phyloP scores from a whole-genome alignment of 2,329 filamentous ascomycete genomes.

The Acephala macrosclerotiorum region DNA sequence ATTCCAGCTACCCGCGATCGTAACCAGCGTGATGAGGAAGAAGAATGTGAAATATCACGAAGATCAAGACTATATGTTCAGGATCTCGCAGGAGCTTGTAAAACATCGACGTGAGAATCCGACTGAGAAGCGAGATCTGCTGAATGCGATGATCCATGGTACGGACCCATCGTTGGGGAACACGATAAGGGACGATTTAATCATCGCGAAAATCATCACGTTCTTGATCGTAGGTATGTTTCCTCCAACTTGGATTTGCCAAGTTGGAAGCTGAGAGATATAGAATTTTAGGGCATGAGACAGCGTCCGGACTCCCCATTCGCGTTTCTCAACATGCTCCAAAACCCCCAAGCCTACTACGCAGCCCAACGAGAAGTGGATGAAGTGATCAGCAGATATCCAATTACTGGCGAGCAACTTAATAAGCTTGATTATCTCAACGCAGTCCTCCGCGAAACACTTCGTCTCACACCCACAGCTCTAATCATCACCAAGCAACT shows the following conservation, averaged over 20 bases:
- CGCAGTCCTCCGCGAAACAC: conserved; percentile 70
- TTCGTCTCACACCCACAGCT: conserved; percentile 69
- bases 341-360: conserved; percentile 54
- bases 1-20: conserved; percentile 53
- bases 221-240: conserved; percentile 67
- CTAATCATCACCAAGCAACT: conserved; percentile 59
- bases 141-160: conserved; percentile 74
- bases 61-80: conserved; percentile 62
- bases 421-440: conserved; percentile 68
- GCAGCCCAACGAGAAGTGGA: conserved; percentile 62
- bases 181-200: conserved; percentile 66
- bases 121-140: conserved; percentile 67
- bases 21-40: conserved; percentile 56
- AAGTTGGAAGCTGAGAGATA: background rate
- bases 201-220: conserved; percentile 75
- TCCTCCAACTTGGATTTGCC: background rate
- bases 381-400: conserved; percentile 55
- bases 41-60: conserved; percentile 55
- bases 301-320: conserved; percentile 63
- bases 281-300: conserved; percentile 65
- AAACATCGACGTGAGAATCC: conserved; percentile 63
- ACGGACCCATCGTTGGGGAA: conserved; percentile 72
- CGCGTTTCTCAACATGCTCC: conserved; percentile 58
- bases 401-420: conserved; percentile 55
- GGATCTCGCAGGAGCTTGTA: conserved; percentile 66